These are phyloP conservation scores for Lojkania enalia DNA, from an alignment of 2,329 filamentous ascomycete species.

Conservation along the genomic window DNA sequence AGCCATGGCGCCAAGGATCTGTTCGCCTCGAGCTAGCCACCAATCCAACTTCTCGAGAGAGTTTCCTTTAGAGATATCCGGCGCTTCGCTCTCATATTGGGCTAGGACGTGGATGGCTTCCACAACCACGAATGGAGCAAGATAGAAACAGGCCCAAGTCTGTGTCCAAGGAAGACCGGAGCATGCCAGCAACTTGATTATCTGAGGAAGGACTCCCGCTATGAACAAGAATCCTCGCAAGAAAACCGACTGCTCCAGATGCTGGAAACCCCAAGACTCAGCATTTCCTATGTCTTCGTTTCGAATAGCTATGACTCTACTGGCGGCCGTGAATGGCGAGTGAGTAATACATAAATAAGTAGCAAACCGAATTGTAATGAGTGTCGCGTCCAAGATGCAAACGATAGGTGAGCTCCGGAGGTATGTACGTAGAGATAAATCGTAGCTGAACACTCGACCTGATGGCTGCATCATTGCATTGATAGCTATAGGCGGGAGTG, in stretches of 20 bases:
- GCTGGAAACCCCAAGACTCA: neutral
- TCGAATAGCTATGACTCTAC: neutral
- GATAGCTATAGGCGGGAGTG: neutral
- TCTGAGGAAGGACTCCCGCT: slow-evolving; percentile 1
- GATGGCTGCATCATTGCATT: slow-evolving; percentile 8
- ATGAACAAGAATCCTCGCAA: neutral
- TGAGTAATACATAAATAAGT: neutral
- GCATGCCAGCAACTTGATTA: slow-evolving; percentile 1
- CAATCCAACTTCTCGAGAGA: neutral
- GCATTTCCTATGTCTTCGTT: neutral
- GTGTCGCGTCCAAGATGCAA: neutral
- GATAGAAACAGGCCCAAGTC: neutral
- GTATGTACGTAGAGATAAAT: slow-evolving; percentile 1
- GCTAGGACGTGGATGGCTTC: neutral
- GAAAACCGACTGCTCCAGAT: neutral
- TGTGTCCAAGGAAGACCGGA: slow-evolving; percentile 3
- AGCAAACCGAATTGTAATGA: neutral
- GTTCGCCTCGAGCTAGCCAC: neutral
- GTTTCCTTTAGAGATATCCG: neutral
- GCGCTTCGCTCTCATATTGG: neutral
- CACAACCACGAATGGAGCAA: slow-evolving; percentile 1
- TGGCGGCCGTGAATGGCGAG: neutral
- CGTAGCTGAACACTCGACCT: neutral
- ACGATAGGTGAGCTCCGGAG: slow-evolving; percentile 7
- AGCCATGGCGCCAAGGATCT: neutral